Evolutionary conservation across 2,329 filamentous ascomycete species (phyloP).

Genomic region (Diaporthe citri): DNA sequence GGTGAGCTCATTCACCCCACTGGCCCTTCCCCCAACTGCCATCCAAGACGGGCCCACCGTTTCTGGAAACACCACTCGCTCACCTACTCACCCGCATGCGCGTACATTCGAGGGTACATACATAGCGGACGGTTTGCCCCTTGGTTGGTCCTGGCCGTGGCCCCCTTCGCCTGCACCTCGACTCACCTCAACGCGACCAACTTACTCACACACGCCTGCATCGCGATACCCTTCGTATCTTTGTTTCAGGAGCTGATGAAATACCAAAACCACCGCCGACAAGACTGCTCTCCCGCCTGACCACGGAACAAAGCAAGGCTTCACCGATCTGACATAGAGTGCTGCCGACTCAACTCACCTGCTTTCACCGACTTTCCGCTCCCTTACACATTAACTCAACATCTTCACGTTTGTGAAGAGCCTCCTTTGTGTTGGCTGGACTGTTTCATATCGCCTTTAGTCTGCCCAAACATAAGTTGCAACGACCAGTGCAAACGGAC

Average conservation of each 20-base stretch:
- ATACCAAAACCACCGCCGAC: neutral
- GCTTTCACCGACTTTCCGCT: constrained; percentile 17
- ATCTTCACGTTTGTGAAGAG: neutral
- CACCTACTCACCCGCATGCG: neutral
- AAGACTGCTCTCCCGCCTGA: neutral
- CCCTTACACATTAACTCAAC: neutral
- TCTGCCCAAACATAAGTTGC: neutral
- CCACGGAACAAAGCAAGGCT: neutral
- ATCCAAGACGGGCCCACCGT: constrained; percentile 1
- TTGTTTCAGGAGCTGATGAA: neutral
- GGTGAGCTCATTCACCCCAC: neutral
- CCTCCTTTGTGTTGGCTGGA: neutral
- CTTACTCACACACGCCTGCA: neutral
- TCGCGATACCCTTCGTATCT: neutral
- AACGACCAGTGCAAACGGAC: constrained; percentile 27
- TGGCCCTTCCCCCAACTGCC: neutral
- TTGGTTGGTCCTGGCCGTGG: neutral
- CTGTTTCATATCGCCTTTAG: neutral
- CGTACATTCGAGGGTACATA: neutral
- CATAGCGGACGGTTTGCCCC: constrained; percentile 5
- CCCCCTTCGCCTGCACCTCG: neutral
- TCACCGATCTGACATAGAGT: neutral
- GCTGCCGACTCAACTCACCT: neutral
- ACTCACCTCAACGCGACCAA: neutral
- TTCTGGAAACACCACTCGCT: constrained; percentile 1